Percentiles rank a stretch among this genome's conserved stretches.
These are phyloP conservation scores for Blastocrithidia nonstop DNA, from an alignment of 208 protist species.

Conservation along the genomic window DNA sequence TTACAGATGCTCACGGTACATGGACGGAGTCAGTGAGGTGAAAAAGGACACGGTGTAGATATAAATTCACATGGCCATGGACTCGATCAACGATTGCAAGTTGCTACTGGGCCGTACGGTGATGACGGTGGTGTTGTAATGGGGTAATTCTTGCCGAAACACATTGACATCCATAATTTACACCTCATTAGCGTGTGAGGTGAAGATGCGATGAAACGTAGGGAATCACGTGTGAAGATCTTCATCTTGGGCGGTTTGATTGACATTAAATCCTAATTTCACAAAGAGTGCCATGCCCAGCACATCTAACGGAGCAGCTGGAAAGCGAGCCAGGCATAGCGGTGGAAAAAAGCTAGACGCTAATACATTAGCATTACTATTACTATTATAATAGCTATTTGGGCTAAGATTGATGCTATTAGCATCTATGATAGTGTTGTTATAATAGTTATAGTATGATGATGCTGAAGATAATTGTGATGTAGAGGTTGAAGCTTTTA, in stretches of 20 bases:
- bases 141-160: constrained; percentile 8
- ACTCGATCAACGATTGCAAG: constrained; percentile 19
- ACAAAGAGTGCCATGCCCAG: constrained; percentile 42
- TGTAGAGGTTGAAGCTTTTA: no score
- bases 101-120: constrained; percentile 14
- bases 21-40: constrained; percentile 23
- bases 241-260: constrained; percentile 6
- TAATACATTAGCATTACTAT: no score
- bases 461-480: no score
- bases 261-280: constrained; percentile 27
- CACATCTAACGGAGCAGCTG: constrained; percentile 14
- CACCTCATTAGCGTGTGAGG: not conserved
- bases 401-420: no score
- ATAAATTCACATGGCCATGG: constrained; percentile 42
- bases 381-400: no score
- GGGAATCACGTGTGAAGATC: constrained; percentile 51
- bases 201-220: constrained; percentile 7
- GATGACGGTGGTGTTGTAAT: constrained; percentile 20
- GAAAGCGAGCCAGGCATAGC: constrained; percentile 21
- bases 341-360: no score
- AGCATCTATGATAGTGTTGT: no score
- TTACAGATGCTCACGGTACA: constrained; percentile 15
- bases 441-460: no score
- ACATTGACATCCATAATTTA: constrained; percentile 15
- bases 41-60: constrained; percentile 26